phyloP scores from a whole-genome alignment of 257 asterid species.

The Linaria vulgaris region DNA sequence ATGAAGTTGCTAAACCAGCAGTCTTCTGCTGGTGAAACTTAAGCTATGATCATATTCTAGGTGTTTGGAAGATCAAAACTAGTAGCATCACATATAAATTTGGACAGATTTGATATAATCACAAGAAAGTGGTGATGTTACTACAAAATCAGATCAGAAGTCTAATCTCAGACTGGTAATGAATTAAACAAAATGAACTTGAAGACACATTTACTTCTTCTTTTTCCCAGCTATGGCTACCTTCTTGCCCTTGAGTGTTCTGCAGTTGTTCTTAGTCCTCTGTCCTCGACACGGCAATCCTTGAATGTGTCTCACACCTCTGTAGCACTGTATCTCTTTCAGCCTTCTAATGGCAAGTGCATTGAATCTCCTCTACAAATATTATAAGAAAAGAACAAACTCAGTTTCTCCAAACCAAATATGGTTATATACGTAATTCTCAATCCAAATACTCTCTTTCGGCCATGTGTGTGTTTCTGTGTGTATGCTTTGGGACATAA shows the following conservation, averaged over 20 bases:
- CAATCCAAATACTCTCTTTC: too few species aligned
- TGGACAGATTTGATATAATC: constrained; percentile 18
- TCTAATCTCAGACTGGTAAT: constrained; percentile 10
- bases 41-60: not conserved
- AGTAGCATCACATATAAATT: not conserved
- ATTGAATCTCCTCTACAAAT: constrained; percentile 76
- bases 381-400: constrained; percentile 4
- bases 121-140: constrained; percentile 8
- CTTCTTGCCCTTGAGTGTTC: constrained; percentile 90
- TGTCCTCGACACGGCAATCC: constrained; percentile 98
- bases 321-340: constrained; percentile 93
- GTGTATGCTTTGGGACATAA: not conserved
- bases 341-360: constrained; percentile 83
- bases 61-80: not conserved
- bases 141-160: constrained; percentile 19
- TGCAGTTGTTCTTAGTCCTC: constrained; percentile 88
- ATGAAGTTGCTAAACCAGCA: not conserved
- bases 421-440: too few species aligned
- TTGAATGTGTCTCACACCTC: constrained; percentile 85
- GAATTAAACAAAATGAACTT: constrained; percentile 24
- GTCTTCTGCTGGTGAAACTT: not conserved
- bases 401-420: not conserved
- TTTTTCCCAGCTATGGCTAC: constrained; percentile 88
- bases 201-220: constrained; percentile 44
- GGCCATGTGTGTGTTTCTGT: not conserved